phyloP scores from a whole-genome alignment of 1,284 basidiomycete species.

The Sphaerobolus stellatus region DNA sequence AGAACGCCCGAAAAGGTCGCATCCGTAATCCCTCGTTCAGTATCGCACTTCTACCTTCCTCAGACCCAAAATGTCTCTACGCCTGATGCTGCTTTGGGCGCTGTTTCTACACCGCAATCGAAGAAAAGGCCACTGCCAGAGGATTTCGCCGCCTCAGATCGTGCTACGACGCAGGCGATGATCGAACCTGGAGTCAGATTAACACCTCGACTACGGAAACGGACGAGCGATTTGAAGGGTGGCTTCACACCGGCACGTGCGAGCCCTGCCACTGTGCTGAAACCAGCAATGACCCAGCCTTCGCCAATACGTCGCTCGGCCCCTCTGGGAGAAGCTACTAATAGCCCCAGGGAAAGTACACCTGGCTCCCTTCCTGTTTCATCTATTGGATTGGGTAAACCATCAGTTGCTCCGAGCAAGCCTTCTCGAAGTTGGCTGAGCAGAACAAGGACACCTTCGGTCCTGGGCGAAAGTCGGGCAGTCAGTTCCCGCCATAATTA shows the following conservation, averaged over 20 bases:
- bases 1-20: slow-evolving; percentile 55
- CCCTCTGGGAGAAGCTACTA: slow-evolving; percentile 18
- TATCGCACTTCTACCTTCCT: slow-evolving; percentile 51
- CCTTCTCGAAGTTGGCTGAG: slow-evolving; percentile 9
- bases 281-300: slow-evolving; percentile 38
- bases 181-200: slow-evolving; percentile 34
- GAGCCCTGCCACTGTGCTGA: slow-evolving; percentile 28
- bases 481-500: too few relatives aligned
- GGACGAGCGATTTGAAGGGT: slow-evolving; percentile 53
- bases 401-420: not conserved
- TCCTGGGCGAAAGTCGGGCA: not conserved
- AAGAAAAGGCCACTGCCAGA: slow-evolving; percentile 73
- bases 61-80: slow-evolving; percentile 31
- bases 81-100: slow-evolving; percentile 9
- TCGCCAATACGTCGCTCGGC: slow-evolving; percentile 46
- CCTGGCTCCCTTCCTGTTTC: too few relatives aligned
- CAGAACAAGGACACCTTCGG: not conserved
- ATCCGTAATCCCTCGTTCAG: slow-evolving; percentile 39
- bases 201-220: slow-evolving; percentile 57
- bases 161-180: slow-evolving; percentile 58
- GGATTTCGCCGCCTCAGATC: slow-evolving; percentile 60
- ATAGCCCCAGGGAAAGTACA: slow-evolving; percentile 9
- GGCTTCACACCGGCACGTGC: slow-evolving; percentile 72
- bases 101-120: slow-evolving; percentile 26
- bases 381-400: slow-evolving; percentile 5